phyloP scores from a whole-genome alignment of 2,329 filamentous ascomycete genomes.

The Chrysoporthe deuterocubensis region DNA sequence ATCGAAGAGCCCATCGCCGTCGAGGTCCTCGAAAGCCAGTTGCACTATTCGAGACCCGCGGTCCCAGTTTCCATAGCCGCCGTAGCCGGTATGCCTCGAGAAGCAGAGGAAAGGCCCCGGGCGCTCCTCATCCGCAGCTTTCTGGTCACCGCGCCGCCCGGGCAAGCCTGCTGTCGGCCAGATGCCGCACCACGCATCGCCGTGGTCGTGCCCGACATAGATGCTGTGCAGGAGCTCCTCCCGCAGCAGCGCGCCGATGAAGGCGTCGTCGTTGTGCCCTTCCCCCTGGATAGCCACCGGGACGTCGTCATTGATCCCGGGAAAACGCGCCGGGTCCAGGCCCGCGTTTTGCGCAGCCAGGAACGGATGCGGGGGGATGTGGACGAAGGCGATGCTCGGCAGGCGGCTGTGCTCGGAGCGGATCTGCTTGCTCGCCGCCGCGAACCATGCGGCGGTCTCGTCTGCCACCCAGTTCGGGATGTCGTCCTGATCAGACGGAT shows the following conservation, averaged over 20 bases:
- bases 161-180: conserved; percentile 31
- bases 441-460: conserved; percentile 52
- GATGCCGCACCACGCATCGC: conserved; percentile 49
- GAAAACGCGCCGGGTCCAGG: conserved; percentile 42
- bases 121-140: conserved; percentile 36
- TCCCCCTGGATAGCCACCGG: conserved; percentile 38
- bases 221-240: conserved; percentile 52
- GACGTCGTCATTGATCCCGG: conserved; percentile 35
- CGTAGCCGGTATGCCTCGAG: conserved; percentile 29
- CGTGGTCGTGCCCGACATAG: conserved; percentile 63
- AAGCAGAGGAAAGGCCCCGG: conserved; percentile 50
- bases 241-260: conserved; percentile 55
- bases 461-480: conserved; percentile 51
- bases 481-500: conserved; percentile 36
- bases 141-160: conserved; percentile 29
- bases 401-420: conserved; percentile 39
- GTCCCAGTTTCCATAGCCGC: conserved; percentile 28
- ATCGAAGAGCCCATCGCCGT: conserved; percentile 13
- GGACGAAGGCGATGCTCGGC: conserved; percentile 53
- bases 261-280: conserved; percentile 48
- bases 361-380: conserved; percentile 52
- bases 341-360: conserved; percentile 41
- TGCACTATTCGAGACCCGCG: conserved; percentile 29
- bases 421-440: conserved; percentile 38
- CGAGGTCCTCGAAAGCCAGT: conserved; percentile 25